Conservation (phyloP, 441 rosid species). For the Gossypium aridum region DNA sequence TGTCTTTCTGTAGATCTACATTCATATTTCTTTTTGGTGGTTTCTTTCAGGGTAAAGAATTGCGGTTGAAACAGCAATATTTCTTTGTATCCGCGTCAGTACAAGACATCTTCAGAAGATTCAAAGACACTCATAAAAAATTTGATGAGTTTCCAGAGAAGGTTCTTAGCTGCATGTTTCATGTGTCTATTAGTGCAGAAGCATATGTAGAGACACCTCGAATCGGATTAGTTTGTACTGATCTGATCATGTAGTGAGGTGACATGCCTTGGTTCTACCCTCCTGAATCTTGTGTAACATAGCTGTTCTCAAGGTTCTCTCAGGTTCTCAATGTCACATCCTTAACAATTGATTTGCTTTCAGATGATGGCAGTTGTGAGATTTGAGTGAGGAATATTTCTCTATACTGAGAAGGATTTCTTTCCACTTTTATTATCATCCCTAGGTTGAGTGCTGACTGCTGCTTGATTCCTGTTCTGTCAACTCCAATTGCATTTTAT, state of each 20-base stretch:
- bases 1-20: background rate
- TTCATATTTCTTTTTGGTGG: conserved; percentile 5
- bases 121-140: conserved; percentile 38
- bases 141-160: conserved; percentile 43
- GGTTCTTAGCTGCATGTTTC: conserved; percentile 21
- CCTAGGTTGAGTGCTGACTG: background rate
- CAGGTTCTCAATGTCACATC: background rate
- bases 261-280: background rate
- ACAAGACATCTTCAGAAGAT: conserved; percentile 53
- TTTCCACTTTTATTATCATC: background rate
- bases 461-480: conserved; percentile 4
- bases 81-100: conserved; percentile 51
- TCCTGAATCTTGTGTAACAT: conserved; percentile 1
- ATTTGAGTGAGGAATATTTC: conserved; percentile 2
- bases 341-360: background rate
- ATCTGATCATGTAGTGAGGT: background rate
- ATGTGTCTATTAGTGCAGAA: conserved; percentile 4
- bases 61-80: conserved; percentile 54
- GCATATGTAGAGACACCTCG: background rate
- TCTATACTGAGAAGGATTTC: background rate
- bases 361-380: background rate
- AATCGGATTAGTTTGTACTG: background rate
- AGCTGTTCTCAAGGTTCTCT: background rate
- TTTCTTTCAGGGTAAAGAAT: conserved; percentile 44
- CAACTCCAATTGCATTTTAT: conserved; percentile 10